Evolutionary conservation across 2,329 filamentous ascomycete species (phyloP), one percentile per base, ranked within the genome.

Genomic region (Apiospora malaysiana): DNA sequence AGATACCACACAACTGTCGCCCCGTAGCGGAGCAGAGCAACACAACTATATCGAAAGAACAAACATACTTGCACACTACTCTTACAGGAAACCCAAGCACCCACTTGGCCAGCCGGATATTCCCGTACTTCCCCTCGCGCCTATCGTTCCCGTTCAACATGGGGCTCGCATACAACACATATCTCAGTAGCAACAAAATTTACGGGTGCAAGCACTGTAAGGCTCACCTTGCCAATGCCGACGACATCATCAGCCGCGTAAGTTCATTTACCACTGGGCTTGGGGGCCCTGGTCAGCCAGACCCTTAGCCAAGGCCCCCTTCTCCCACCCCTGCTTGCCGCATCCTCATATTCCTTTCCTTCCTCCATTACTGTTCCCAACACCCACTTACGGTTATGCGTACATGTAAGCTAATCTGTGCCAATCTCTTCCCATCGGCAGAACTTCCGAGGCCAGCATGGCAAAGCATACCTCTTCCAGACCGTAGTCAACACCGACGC

Each of bases 391-490:
- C 32, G 2, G 18, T 18, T 37, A 32, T 40, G 9, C 32, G 14
- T 32, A 23, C 8, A 18, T 63, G 56, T 63, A 8, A 40, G 32
- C 56, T 63, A 40, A 63, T 40, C n/a, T 40, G 25, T 32, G 45
- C 47, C 56, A 40, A 49, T 46, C 25, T 9, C 27, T 25, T 40
- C 25, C 32, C 32, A 43, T 45, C 56, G 5, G 27, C 18, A 98
- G 94, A 98, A 97, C 85, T 99, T 99, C 86, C 94, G 96, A 73
- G 96, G 96, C 78, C 95, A 98, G 82, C 95, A 98, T 82, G 96
- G 96, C 80, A 98, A 98, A 85, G 96, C 96, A 70, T 99, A 95
- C 83, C 92, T 99, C 75, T 98, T 99, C 87, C 93, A 95, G 83
- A 90, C 82, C 73, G 96, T 99, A 70, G 96, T 99, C 82, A 99